phyloP scores from a whole-genome alignment of 2,329 filamentous ascomycete species.

The Apiospora phragmitis region DNA sequence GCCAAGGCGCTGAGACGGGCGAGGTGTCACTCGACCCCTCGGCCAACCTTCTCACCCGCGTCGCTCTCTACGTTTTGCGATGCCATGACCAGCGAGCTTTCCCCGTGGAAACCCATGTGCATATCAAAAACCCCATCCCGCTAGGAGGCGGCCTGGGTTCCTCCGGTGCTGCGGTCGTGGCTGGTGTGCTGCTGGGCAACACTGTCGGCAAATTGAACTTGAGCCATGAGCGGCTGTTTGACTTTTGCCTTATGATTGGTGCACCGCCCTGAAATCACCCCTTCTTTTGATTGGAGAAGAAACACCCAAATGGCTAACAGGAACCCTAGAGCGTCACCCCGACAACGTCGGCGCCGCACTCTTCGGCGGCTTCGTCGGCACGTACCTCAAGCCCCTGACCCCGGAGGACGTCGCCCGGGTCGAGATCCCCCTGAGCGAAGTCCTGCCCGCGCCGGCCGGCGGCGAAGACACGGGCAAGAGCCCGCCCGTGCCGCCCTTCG shows the following conservation, averaged over 20 bases:
- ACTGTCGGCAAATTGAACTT: constrained; percentile 80
- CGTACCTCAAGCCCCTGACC: constrained; percentile 89
- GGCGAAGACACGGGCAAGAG: constrained; percentile 85
- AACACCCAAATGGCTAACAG: not conserved
- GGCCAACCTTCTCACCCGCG: constrained; percentile 89
- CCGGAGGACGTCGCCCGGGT: constrained; percentile 86
- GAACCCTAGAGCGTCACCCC: constrained; percentile 70
- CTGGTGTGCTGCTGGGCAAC: constrained; percentile 89
- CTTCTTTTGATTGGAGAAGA: not conserved
- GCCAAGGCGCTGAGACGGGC: constrained; percentile 67
- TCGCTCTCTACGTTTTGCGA: constrained; percentile 89
- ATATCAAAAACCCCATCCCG: constrained; percentile 94
- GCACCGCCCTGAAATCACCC: constrained; percentile 24
- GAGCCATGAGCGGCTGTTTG: constrained; percentile 79
- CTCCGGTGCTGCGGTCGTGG: constrained; percentile 92
- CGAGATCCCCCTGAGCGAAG: constrained; percentile 93
- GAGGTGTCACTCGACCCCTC: constrained; percentile 83
- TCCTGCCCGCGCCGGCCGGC: constrained; percentile 85
- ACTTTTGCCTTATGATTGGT: constrained; percentile 98
- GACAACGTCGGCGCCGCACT: constrained; percentile 95
- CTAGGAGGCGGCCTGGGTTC: constrained; percentile 91
- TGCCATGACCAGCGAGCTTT: constrained; percentile 88
- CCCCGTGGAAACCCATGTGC: constrained; percentile 82
- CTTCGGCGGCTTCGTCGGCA: constrained; percentile 95
- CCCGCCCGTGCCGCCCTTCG: constrained; percentile 84